Conservation (phyloP, 2,329 filamentous ascomycete species). For the Thelonectria olida region DNA sequence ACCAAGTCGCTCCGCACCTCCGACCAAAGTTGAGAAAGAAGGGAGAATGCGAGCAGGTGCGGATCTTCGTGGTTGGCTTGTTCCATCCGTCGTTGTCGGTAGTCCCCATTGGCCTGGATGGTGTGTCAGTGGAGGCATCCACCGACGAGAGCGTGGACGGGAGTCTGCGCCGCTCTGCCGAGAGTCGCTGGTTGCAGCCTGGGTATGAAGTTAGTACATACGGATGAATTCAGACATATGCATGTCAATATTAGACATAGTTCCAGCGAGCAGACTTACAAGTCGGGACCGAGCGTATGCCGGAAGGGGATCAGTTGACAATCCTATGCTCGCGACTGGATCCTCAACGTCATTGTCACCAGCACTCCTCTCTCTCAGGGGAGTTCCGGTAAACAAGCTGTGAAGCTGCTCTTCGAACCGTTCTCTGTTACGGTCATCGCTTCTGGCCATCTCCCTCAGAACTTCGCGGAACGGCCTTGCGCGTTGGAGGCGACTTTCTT, state of each 20-base stretch:
- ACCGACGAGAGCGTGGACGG: not conserved
- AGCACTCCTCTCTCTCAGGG: conserved; percentile 22
- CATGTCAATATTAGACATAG: not conserved
- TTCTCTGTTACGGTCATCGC: conserved; percentile 37
- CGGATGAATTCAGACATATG: not conserved
- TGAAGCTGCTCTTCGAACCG: conserved; percentile 41
- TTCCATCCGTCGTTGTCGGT: not conserved
- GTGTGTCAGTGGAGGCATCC: conserved; percentile 2
- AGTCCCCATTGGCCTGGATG: conserved; percentile 7
- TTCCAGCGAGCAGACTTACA: conserved; percentile 30
- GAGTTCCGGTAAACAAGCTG: conserved; percentile 33
- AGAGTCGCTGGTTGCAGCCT: conserved; percentile 16
- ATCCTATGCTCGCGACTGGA: conserved; percentile 29
- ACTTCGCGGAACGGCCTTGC: conserved; percentile 37
- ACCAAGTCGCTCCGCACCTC: conserved; percentile 10
- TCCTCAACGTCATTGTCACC: conserved; percentile 23
- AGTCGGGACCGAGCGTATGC: conserved; percentile 29
- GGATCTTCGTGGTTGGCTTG: conserved; percentile 8
- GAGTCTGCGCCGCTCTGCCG: conserved; percentile 5
- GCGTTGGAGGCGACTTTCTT: conserved; percentile 6
- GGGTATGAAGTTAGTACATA: conserved; percentile 10
- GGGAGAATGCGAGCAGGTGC: not conserved
- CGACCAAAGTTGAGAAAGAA: not conserved
- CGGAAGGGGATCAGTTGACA: conserved; percentile 35
- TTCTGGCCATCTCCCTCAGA: conserved; percentile 38